phyloP scores from a whole-genome alignment of 371 early-diverging fungal genomes.

The Syncephalastrum sp. region DNA sequence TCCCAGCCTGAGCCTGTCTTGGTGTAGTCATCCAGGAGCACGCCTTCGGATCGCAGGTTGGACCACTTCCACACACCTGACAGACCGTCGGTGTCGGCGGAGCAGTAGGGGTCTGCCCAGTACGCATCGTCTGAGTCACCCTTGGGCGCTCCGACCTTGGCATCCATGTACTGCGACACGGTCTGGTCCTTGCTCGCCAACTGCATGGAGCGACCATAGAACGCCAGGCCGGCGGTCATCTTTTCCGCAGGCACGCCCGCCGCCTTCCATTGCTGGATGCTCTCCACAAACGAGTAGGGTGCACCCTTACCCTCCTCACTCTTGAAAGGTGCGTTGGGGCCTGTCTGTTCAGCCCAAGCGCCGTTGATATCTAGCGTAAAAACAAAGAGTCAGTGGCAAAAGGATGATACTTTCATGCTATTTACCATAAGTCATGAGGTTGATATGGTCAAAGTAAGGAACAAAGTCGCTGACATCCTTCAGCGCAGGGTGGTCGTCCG shows the following conservation, averaged over 20 bases:
- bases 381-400: not conserved
- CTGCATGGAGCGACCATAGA: conserved; percentile 67
- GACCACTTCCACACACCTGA: conserved; percentile 65
- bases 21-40: conserved; percentile 37
- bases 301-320: conserved; percentile 42
- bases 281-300: conserved; percentile 52
- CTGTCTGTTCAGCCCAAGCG: conserved; percentile 62
- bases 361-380: conserved; percentile 49
- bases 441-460: conserved; percentile 65
- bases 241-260: conserved; percentile 68
- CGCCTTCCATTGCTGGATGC: conserved; percentile 54
- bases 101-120: conserved; percentile 45
- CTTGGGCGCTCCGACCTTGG: conserved; percentile 43
- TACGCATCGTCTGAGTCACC: conserved; percentile 54
- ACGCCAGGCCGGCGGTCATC: conserved; percentile 65
- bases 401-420: no score
- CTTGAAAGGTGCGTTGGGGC: conserved; percentile 65
- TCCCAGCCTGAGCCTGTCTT: conserved; percentile 50
- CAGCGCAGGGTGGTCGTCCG: conserved; percentile 44
- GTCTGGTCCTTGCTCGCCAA: conserved; percentile 21
- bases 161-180: conserved; percentile 37
- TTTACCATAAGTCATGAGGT: conserved; percentile 61
- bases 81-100: conserved; percentile 29
- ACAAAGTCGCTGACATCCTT: conserved; percentile 59
- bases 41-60: conserved; percentile 55